Percentiles rank a stretch among this genome's conserved stretches.
Conservation (phyloP, 2,329 filamentous ascomycete species). For the Sclerotiophoma versabilis region DNA sequence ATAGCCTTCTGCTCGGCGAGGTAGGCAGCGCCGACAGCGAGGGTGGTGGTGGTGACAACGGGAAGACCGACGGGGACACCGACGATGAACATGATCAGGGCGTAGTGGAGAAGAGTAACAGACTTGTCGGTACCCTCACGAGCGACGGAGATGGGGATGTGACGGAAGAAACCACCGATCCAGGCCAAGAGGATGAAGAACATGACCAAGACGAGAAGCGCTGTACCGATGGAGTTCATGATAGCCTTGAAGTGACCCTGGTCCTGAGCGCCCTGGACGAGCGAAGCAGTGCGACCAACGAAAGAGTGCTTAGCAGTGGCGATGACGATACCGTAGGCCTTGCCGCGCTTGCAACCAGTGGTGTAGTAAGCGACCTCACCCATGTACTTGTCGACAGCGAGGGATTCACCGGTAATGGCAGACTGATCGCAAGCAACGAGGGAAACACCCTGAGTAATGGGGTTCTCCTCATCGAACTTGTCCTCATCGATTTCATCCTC, state of each 20-base stretch:
- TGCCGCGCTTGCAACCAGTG: slow-evolving; percentile 81
- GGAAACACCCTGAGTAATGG: slow-evolving; percentile 67
- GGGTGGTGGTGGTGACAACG: slow-evolving; percentile 78
- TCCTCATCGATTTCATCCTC: slow-evolving; percentile 68
- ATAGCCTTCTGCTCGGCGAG: slow-evolving; percentile 80
- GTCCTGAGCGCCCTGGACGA: slow-evolving; percentile 78
- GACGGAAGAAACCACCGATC: slow-evolving; percentile 81
- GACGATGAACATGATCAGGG: slow-evolving; percentile 68
- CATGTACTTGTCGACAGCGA: slow-evolving; percentile 82
- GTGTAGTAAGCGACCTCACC: slow-evolving; percentile 79
- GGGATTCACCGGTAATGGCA: slow-evolving; percentile 81
- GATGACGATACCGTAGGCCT: slow-evolving; percentile 73
- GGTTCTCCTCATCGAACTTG: slow-evolving; percentile 61
- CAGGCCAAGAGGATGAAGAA: slow-evolving; percentile 77
- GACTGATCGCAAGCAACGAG: slow-evolving; percentile 79
- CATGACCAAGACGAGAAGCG: slow-evolving; percentile 77
- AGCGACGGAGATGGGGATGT: slow-evolving; percentile 68
- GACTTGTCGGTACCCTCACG: slow-evolving; percentile 59
- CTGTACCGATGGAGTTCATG: slow-evolving; percentile 81
- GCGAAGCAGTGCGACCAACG: slow-evolving; percentile 76
- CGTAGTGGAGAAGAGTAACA: slow-evolving; percentile 65
- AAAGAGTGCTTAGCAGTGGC: slow-evolving; percentile 75
- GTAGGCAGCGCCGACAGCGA: slow-evolving; percentile 79
- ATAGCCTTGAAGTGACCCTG: slow-evolving; percentile 73
- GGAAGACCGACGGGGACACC: slow-evolving; percentile 81